Conservation (phyloP, 78 protist species). For the Dictyostelium discoideum region DNA sequence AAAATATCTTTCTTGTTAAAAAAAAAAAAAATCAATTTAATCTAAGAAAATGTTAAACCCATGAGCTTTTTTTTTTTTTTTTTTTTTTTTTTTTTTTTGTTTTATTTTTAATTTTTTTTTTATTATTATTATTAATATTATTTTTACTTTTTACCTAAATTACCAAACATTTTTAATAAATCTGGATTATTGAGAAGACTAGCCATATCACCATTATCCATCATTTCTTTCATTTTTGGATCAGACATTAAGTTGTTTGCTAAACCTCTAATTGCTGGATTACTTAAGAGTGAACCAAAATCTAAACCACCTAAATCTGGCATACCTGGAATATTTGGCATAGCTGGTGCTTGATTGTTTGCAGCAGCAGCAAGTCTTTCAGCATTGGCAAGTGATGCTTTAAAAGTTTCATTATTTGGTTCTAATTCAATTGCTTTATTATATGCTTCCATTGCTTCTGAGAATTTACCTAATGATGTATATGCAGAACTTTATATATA, state of each 20-base stretch:
- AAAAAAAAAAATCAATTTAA: too few species aligned
- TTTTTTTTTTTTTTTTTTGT: too few species aligned
- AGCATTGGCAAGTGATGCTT: constrained; percentile 42
- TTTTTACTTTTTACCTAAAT: constrained; percentile 4
- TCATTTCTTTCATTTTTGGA: constrained; percentile 58
- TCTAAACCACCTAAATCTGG: constrained; percentile 67
- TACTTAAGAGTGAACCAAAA: constrained; percentile 8
- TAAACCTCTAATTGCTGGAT: constrained; percentile 26
- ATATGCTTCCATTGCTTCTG: constrained; percentile 54
- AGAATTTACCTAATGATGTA: constrained; percentile 19
- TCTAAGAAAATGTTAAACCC: too few species aligned
- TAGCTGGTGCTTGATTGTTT: not conserved
- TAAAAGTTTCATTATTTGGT: constrained; percentile 65
- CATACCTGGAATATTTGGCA: constrained; percentile 29
- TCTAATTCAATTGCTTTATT: constrained; percentile 49
- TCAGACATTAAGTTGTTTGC: constrained; percentile 22
- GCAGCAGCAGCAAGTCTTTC: not conserved
- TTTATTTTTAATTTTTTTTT: too few species aligned
- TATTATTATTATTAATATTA: not conserved
- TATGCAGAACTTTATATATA: constrained; percentile 29
- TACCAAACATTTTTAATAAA: constrained; percentile 30
- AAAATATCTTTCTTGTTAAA: too few species aligned
- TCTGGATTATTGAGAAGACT: constrained; percentile 41
- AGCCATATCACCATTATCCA: not conserved
- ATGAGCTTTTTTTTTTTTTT: too few species aligned